Percentiles rank a stretch among this genome's conserved stretches.
phyloP scores from a whole-genome alignment of 805 yeast species.

The Candida suzukii region DNA sequence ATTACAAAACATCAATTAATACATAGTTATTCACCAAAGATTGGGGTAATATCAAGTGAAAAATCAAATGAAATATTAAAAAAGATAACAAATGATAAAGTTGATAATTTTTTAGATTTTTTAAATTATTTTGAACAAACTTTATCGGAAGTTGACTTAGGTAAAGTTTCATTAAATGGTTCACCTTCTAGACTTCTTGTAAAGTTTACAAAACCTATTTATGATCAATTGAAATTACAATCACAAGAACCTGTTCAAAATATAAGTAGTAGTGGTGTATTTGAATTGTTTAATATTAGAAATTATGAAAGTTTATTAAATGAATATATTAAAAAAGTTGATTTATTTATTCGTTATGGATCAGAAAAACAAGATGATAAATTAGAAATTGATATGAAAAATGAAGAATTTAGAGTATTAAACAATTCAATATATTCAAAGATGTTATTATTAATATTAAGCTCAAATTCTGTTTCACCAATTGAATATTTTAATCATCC shows the following conservation, averaged over 20 bases:
- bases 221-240: constrained; percentile 17
- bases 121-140: constrained; percentile 22
- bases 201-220: constrained; percentile 20
- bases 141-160: constrained; percentile 14
- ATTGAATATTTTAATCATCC: constrained; percentile 90
- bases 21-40: constrained; percentile 24
- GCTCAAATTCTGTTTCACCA: constrained; percentile 51
- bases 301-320: constrained; percentile 10
- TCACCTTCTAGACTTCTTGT: constrained; percentile 14
- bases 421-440: constrained; percentile 47
- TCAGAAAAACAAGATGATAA: not conserved
- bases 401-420: constrained; percentile 14
- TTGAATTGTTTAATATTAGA: constrained; percentile 17
- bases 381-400: not conserved
- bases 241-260: constrained; percentile 9
- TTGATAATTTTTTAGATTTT: constrained; percentile 13
- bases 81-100: not conserved
- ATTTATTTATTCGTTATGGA: constrained; percentile 3
- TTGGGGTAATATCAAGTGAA: constrained; percentile 21
- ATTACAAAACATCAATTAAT: constrained; percentile 20
- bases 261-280: constrained; percentile 6
- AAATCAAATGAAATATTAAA: constrained; percentile 12
- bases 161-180: constrained; percentile 5
- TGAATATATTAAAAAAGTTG: constrained; percentile 15
- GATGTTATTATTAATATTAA: constrained; percentile 52